Evolutionary conservation across 2,329 filamentous ascomycete species (phyloP).

Genomic region (Trichophyton equinum): DNA sequence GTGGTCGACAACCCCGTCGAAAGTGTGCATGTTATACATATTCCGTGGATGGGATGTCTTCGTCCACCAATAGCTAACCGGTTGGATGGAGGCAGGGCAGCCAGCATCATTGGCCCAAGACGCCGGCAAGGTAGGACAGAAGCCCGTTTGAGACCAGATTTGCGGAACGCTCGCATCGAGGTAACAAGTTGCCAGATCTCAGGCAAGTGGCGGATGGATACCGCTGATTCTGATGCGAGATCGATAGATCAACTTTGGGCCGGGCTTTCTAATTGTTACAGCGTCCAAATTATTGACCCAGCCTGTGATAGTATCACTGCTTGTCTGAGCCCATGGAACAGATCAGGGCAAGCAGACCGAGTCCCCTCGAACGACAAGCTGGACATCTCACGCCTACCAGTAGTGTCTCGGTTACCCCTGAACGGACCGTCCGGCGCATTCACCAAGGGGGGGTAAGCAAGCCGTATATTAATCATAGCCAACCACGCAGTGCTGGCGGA

Average conservation of each 20-base stretch:
- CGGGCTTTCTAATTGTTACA: not conserved
- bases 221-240: not conserved
- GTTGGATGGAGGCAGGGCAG: not conserved
- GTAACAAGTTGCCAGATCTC: not conserved
- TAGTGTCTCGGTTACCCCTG: not conserved
- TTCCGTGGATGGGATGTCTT: not conserved
- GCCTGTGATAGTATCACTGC: not conserved
- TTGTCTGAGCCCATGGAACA: not conserved
- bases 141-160: not conserved
- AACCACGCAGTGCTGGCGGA: not conserved
- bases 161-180: not conserved
- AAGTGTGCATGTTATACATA: not conserved
- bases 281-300: too few relatives aligned
- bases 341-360: not conserved
- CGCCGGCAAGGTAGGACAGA: not conserved
- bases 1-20: not conserved
- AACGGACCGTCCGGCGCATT: not conserved
- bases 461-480: not conserved
- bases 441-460: not conserved
- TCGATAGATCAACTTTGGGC: not conserved
- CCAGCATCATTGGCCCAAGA: not conserved
- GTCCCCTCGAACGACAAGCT: not conserved
- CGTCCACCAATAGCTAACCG: not conserved
- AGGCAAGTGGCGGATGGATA: not conserved
- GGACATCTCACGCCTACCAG: not conserved